These are phyloP conservation scores for Neonectria ditissima DNA, from an alignment of 2,329 filamentous ascomycete species.

Conservation along the genomic window DNA sequence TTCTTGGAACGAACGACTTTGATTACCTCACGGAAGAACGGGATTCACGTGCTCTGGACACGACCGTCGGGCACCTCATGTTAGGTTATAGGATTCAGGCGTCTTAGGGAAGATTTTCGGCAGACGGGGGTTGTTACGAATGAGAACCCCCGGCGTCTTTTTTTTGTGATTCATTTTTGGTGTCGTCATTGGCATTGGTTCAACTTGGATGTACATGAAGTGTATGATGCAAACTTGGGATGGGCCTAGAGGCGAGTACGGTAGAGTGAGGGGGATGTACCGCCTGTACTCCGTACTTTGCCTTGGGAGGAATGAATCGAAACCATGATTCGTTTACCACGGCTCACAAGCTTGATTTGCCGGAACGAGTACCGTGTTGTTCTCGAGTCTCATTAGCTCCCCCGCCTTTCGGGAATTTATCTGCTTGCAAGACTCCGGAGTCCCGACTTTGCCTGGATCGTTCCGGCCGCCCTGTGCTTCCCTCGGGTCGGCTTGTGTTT, in stretches of 20 bases:
- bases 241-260: background rate
- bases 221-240: background rate
- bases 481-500: constrained; percentile 13
- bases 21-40: constrained; percentile 42
- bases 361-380: constrained; percentile 3
- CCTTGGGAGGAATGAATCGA: background rate
- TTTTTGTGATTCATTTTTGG: constrained; percentile 23
- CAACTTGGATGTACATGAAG: background rate
- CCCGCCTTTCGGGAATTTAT: constrained; percentile 12
- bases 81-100: constrained; percentile 44
- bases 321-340: background rate
- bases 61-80: constrained; percentile 39
- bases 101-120: constrained; percentile 38
- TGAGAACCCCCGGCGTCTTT: constrained; percentile 35
- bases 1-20: constrained; percentile 43
- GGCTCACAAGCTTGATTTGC: constrained; percentile 4
- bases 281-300: too few species aligned
- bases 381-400: background rate
- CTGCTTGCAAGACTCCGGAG: background rate
- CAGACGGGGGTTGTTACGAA: constrained; percentile 42
- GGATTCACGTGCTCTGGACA: constrained; percentile 41
- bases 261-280: background rate
- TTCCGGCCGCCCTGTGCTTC: constrained; percentile 7
- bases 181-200: background rate
- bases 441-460: background rate